A percentile compares a stretch with the other conserved stretches of the same genome.
Conservation (phyloP, 2,329 filamentous ascomycete species). For the Botrytis fabae region DNA sequence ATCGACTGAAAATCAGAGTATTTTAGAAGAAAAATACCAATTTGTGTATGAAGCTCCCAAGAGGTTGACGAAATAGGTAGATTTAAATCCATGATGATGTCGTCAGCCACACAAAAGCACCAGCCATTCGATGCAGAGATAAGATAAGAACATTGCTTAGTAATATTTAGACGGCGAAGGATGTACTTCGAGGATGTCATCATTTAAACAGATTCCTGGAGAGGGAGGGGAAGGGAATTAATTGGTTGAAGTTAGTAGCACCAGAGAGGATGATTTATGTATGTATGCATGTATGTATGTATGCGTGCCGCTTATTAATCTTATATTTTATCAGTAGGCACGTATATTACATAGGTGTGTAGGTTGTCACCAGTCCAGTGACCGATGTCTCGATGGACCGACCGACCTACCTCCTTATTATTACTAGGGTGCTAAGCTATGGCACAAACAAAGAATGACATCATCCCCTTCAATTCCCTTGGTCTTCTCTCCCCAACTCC, state of each 20-base stretch:
- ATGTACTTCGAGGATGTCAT: background rate
- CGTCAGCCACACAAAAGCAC: constrained; percentile 2
- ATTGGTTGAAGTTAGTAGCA: background rate
- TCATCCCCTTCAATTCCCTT: background rate
- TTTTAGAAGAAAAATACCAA: background rate
- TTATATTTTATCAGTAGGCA: background rate
- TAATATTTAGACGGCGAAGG: background rate
- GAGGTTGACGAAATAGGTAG: background rate
- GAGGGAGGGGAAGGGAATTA: background rate
- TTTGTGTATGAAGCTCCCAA: background rate
- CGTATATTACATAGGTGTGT: too few relatives aligned
- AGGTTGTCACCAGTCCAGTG: too few relatives aligned
- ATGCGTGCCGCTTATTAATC: background rate
- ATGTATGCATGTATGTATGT: background rate
- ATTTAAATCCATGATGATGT: background rate
- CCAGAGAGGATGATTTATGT: background rate
- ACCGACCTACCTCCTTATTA: background rate
- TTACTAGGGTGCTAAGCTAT: background rate
- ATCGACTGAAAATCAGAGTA: background rate
- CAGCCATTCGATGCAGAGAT: background rate
- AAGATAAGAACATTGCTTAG: constrained; percentile 11
- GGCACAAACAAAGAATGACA: constrained; percentile 8
- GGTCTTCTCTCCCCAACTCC: background rate
- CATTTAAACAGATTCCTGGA: background rate
- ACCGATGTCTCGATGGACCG: background rate